Percentiles rank a stretch among this genome's conserved stretches.
phyloP scores from a whole-genome alignment of 164 flowering plant species.

The Piper betle region DNA sequence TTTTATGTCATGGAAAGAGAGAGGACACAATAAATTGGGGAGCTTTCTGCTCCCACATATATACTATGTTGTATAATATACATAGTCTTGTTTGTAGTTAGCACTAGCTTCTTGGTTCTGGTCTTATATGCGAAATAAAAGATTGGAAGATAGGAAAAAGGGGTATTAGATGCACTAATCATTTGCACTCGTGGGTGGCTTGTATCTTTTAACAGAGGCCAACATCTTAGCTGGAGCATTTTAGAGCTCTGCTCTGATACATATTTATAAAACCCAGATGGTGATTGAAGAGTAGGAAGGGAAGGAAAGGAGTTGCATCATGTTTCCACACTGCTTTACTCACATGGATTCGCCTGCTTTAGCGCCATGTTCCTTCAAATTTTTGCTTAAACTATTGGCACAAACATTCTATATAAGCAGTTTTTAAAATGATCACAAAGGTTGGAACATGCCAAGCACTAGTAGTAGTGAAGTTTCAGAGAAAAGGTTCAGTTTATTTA shows the following conservation, averaged over 20 bases:
- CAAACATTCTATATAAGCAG: background rate
- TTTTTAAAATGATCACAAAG: background rate
- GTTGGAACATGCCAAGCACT: background rate
- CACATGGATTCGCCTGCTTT: slow-evolving; percentile 3
- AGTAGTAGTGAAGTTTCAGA: background rate
- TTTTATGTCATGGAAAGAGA: no score
- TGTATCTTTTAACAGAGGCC: background rate
- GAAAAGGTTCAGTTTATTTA: no score
- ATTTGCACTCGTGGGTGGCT: slow-evolving; percentile 8
- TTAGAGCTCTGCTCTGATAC: background rate
- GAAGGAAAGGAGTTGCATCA: background rate
- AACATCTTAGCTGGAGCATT: background rate
- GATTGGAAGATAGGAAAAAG: slow-evolving; percentile 1
- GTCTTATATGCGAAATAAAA: background rate
- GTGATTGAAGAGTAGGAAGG: background rate
- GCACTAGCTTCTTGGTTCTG: background rate
- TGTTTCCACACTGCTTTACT: slow-evolving; percentile 3
- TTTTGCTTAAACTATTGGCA: background rate
- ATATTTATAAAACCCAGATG: background rate
- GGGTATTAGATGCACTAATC: slow-evolving; percentile 6
- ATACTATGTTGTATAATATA: background rate
- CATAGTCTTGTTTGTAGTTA: no score
- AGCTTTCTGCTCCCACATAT: no score
- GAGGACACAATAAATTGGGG: background rate
- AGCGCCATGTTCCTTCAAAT: slow-evolving; percentile 6